Percentiles rank a stretch among this genome's conserved stretches.
Evolutionary conservation across 805 yeast genomes (phyloP).

Genomic region (Cyberlindnera meyerae): DNA sequence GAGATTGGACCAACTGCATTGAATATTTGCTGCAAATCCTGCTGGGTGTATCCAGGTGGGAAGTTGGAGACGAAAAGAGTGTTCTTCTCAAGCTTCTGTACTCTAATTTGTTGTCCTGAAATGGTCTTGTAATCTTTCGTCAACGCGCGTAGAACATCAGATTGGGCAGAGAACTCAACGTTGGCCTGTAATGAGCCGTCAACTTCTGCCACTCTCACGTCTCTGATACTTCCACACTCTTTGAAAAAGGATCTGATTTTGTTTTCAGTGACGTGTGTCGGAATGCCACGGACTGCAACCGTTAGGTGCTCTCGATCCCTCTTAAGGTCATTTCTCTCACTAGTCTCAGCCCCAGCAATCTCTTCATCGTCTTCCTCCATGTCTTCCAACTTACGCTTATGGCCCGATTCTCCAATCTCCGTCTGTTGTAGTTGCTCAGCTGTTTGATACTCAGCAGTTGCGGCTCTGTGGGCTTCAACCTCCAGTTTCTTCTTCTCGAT

Average conservation of each 20-base stretch:
- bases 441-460: constrained; percentile 6
- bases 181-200: constrained; percentile 36
- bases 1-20: constrained; percentile 35
- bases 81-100: constrained; percentile 39
- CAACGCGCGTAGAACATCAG: constrained; percentile 50
- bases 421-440: constrained; percentile 3
- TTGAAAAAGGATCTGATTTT: constrained; percentile 41
- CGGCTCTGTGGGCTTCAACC: constrained; percentile 11
- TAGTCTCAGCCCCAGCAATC: not conserved
- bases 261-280: constrained; percentile 34
- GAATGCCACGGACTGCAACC: constrained; percentile 48
- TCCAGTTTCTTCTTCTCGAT: constrained; percentile 23
- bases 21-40: constrained; percentile 39
- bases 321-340: constrained; percentile 3
- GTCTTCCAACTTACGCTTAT: constrained; percentile 13
- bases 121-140: constrained; percentile 52
- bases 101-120: constrained; percentile 38
- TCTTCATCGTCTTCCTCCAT: constrained; percentile 2
- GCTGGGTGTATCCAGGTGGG: constrained; percentile 48
- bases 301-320: constrained; percentile 59
- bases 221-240: constrained; percentile 56
- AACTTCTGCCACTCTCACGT: constrained; percentile 25
- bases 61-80: constrained; percentile 74
- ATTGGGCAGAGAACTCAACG: constrained; percentile 50
- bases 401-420: constrained; percentile 1